Evolutionary conservation across 1,139 yeast genomes (phyloP), one percentile per base, ranked within the genome.

Genomic region (Pichia sp.): DNA sequence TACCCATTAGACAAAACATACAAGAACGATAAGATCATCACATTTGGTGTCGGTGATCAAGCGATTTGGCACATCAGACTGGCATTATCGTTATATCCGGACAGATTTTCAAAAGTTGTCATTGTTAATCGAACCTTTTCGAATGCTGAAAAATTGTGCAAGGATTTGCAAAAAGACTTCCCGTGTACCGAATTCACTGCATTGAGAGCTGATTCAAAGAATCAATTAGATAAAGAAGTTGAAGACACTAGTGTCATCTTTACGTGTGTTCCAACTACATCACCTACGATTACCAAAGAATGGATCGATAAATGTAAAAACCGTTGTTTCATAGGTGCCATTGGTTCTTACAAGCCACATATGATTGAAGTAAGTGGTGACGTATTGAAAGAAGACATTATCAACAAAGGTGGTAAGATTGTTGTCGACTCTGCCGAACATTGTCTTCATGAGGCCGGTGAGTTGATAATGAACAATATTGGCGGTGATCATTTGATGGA

Each of bases 321-420:
- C 11, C 73, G 67, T 52, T 65, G 71, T 4, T 82, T 75, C 58
- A 72, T 83, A 40, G 76, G 83, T 3, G 67, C 83, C 36, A 82
- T 83, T 55, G 90, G 90, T 1, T 79, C 85, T n/a, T 83, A 82
- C 60, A 81, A 81, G 59, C 86, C 87, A 3, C 75, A 77, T 52
- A 82, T 83, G 89, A 71, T 71, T 41, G 90, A 83, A 61, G 74
- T 81, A 45, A 86, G 81, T 48, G 67, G 72, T 24, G 67, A 61
- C 0, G 63, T 76, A 30, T 65, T 81, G 4, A 53, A 61, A 3
- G 45, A 55, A 9, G 49, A 51, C 4, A 61, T 63, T 4, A 28
- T 63, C 7, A 24, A 39, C 0, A 48, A 61, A 19, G 68, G 71
- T 11, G 68, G 71, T 14, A 70, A 70, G 46, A 70, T 83, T 27